These are phyloP conservation scores for Apophysomyces elegans DNA, from an alignment of 371 early-diverging fungal species.

Conservation along the genomic window DNA sequence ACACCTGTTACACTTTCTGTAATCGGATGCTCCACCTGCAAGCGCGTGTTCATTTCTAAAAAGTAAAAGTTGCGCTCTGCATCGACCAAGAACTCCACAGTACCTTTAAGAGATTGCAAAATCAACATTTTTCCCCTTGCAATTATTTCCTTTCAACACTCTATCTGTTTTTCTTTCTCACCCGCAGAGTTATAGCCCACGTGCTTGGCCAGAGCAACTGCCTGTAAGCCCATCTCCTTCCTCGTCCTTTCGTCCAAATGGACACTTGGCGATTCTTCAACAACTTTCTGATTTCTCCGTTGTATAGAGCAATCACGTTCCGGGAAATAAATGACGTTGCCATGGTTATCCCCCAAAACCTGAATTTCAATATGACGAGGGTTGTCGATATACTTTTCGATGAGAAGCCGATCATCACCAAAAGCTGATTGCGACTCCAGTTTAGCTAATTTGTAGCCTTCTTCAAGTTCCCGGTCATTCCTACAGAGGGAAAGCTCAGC, in stretches of 20 bases:
- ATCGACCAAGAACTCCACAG: slow-evolving; percentile 82
- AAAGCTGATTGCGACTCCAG: slow-evolving; percentile 85
- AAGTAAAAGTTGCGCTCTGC: slow-evolving; percentile 78
- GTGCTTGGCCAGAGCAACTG: slow-evolving; percentile 78
- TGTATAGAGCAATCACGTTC: slow-evolving; percentile 94
- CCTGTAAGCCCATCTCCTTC: slow-evolving; percentile 83
- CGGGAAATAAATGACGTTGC: slow-evolving; percentile 81
- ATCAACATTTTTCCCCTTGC: background rate
- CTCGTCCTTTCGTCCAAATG: slow-evolving; percentile 68
- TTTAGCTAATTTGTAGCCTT: slow-evolving; percentile 80
- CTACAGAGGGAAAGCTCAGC: slow-evolving; percentile 19
- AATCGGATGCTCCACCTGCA: slow-evolving; percentile 97
- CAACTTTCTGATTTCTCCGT: slow-evolving; percentile 88
- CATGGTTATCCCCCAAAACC: slow-evolving; percentile 77
- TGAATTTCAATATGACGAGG: slow-evolving; percentile 90
- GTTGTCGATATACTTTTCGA: slow-evolving; percentile 90
- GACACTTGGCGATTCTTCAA: slow-evolving; percentile 80
- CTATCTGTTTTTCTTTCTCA: slow-evolving; percentile 21
- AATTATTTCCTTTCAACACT: background rate
- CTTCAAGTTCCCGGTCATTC: slow-evolving; percentile 70
- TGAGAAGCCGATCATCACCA: slow-evolving; percentile 85
- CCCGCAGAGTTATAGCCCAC: slow-evolving; percentile 86
- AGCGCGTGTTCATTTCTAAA: slow-evolving; percentile 88
- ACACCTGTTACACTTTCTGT: slow-evolving; percentile 93
- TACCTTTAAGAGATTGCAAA: slow-evolving; percentile 24